Evolutionary conservation across 116 monocot species (phyloP).

Genomic region (Iris pallida): DNA sequence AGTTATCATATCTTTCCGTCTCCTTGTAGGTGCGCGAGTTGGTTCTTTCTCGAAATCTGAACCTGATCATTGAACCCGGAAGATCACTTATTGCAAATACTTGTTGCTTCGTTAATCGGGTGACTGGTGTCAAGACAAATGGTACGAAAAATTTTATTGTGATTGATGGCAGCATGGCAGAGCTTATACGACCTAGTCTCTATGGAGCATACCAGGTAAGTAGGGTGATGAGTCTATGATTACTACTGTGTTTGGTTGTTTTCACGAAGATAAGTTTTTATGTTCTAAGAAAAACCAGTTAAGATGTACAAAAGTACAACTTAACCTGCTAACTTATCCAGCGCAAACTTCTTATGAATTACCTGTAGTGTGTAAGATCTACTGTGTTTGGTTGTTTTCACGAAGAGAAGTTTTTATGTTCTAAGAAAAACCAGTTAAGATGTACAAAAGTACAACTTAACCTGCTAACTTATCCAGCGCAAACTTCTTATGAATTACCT

Average conservation of each 20-base stretch:
- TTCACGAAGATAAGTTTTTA: too few relatives aligned
- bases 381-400: too few relatives aligned
- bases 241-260: too few relatives aligned
- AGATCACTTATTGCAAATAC: slow-evolving; percentile 93
- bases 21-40: slow-evolving; percentile 73
- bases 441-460: not conserved
- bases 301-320: not conserved
- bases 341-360: too few relatives aligned
- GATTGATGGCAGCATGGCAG: slow-evolving; percentile 85
- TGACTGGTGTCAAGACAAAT: slow-evolving; percentile 93
- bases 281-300: not conserved
- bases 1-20: slow-evolving; percentile 27
- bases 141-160: slow-evolving; percentile 89
- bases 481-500: too few relatives aligned
- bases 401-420: too few relatives aligned
- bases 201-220: slow-evolving; percentile 94
- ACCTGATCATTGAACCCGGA: slow-evolving; percentile 92
- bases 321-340: too few relatives aligned
- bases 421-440: not conserved
- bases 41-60: slow-evolving; percentile 72
- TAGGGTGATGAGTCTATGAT: not conserved
- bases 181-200: slow-evolving; percentile 87
- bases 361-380: too few relatives aligned
- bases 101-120: slow-evolving; percentile 86
- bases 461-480: too few relatives aligned